Conservation (phyloP, 768 basidiomycete genomes). For the Tephrocybe rancida region DNA sequence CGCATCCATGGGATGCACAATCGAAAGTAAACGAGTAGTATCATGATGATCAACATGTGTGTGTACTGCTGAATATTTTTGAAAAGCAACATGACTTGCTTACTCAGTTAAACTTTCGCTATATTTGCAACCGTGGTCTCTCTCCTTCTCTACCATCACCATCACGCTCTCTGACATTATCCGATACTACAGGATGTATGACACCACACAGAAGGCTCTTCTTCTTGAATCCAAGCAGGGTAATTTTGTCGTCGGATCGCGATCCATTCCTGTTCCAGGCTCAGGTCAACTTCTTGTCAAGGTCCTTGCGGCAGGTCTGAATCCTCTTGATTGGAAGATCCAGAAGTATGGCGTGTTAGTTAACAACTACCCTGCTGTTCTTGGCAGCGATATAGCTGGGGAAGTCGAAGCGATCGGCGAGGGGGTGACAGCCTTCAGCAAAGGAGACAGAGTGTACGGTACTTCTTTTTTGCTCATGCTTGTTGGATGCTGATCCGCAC, state of each 20-base stretch:
- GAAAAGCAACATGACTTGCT: no score
- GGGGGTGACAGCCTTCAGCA: slow-evolving; percentile 47
- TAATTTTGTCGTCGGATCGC: slow-evolving; percentile 13
- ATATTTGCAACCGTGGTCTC: no score
- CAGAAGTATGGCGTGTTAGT: slow-evolving; percentile 40
- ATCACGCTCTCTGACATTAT: no score
- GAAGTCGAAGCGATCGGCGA: slow-evolving; percentile 52
- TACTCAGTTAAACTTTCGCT: no score
- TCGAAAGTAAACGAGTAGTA: no score
- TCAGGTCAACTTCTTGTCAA: slow-evolving; percentile 43
- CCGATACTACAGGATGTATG: not conserved
- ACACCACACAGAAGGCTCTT: slow-evolving; percentile 25
- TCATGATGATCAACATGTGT: no score
- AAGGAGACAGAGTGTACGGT: slow-evolving; percentile 55
- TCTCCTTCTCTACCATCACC: no score
- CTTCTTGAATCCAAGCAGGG: slow-evolving; percentile 17
- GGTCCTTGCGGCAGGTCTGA: slow-evolving; percentile 39
- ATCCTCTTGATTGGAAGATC: slow-evolving; percentile 55
- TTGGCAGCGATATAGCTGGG: slow-evolving; percentile 53
- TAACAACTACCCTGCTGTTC: slow-evolving; percentile 44
- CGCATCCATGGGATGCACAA: slow-evolving; percentile 27
- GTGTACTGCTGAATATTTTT: no score
- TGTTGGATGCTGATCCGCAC: not conserved
- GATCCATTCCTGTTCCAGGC: slow-evolving; percentile 26
- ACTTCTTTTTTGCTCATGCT: not conserved